Evolutionary conservation across 1,284 basidiomycete species (phyloP), one percentile per base, ranked within the genome.

Genomic region (Moesziomyces parantarcticus): DNA sequence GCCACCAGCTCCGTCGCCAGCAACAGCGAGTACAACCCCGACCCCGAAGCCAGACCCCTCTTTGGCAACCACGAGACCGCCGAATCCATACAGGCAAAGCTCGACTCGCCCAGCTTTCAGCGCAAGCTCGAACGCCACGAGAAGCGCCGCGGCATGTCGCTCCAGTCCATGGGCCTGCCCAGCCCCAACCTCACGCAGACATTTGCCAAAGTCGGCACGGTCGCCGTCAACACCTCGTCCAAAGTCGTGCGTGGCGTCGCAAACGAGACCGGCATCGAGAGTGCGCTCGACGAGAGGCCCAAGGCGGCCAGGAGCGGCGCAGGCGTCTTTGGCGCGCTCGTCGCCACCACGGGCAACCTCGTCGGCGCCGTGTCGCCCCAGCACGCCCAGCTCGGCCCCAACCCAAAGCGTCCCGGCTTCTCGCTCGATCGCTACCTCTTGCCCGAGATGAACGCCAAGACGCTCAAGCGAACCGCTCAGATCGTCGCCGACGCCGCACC

Each of bases 281-380:
- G 77, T 21, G 76, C 75, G 16, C 68, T 78, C 43, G 69, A 76
- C 50, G 83, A 86, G 66, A 76, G 87, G n/a, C 90, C 89, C 5
- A 85, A 87, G 40, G 86, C 86, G 3, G 86, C 88, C 10, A 84
- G 87, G 47, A 88, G 86, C 59, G 87, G 86, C 8, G 91, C 87
- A 0, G 91, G 91, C 5, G 90, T 91, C 0, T 88, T 92, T 75
- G 91, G 90, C 13, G 88, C 90, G 8, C 87, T 93, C 46, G 89
- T 93, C 42, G 89, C 90, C 23, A 89, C 88, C 64, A 90, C 91
- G 0, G 90, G 89, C 3, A 90, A 90, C 86, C 22, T 83, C 3
- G 76, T 83, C 41, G 82, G 82, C 26, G 82, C 82, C 22, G 81
- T 82, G 42, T 79, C 77, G 34, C 82, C 82, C 4, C 53, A 69